Percentiles rank a stretch among this genome's conserved stretches.
Conservation (phyloP, 1,284 basidiomycete genomes). For the Ustilago loliicola region DNA sequence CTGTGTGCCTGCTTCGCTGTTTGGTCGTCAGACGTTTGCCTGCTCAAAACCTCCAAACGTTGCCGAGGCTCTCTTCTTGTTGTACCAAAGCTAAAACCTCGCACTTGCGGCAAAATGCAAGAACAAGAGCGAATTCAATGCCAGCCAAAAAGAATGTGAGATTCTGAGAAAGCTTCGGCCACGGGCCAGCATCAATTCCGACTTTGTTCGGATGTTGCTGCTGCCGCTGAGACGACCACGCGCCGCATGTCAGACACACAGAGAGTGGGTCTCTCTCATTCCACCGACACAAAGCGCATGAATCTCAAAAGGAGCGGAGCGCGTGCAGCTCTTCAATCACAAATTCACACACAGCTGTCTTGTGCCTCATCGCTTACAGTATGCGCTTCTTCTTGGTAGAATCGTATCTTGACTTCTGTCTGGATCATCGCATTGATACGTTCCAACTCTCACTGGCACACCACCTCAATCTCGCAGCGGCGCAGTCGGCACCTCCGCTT, state of each 20-base stretch:
- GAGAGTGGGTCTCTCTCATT: too few relatives aligned
- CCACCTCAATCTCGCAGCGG: background rate
- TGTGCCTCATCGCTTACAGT: background rate
- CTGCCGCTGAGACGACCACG: background rate
- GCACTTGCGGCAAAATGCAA: background rate
- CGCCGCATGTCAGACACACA: too few relatives aligned
- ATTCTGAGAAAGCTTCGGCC: background rate
- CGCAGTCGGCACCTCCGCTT: conserved; percentile 4
- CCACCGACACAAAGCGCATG: too few relatives aligned
- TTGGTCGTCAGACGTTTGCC: too few relatives aligned
- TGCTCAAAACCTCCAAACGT: too few relatives aligned
- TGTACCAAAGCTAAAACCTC: background rate
- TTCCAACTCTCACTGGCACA: background rate
- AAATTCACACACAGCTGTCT: too few relatives aligned
- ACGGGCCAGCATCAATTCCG: background rate
- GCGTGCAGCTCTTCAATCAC: too few relatives aligned
- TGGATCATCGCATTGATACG: background rate
- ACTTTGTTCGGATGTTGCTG: background rate
- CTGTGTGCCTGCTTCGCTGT: too few relatives aligned
- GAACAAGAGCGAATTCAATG: background rate
- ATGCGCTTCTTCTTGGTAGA: too few relatives aligned
- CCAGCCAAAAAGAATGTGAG: background rate
- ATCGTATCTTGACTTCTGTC: background rate
- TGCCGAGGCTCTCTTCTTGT: too few relatives aligned
- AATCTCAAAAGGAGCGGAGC: too few relatives aligned